These are phyloP conservation scores for Moniliophthora roreri DNA, from an alignment of 1,284 basidiomycete genomes.

Conservation along the genomic window DNA sequence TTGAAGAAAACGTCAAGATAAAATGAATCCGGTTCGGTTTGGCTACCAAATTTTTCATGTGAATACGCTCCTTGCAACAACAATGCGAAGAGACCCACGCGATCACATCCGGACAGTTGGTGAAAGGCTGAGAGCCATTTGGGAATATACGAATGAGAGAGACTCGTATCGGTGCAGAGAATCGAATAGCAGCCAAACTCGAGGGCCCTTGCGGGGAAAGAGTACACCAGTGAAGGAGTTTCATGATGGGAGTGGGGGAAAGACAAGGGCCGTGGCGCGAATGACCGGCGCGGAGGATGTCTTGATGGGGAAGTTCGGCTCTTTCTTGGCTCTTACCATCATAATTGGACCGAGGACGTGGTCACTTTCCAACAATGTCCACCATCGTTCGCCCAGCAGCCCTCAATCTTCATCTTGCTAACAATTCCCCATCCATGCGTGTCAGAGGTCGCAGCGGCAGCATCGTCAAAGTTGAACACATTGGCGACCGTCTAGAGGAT, in stretches of 20 bases:
- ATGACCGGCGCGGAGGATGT: background rate
- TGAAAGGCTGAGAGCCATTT: conserved; percentile 58
- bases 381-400: background rate
- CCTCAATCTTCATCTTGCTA: conserved; percentile 1
- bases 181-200: conserved; percentile 64
- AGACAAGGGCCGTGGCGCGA: background rate
- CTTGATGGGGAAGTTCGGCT: background rate
- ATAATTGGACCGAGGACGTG: background rate
- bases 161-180: conserved; percentile 61
- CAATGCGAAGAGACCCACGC: conserved; percentile 48
- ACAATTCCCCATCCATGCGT: conserved; percentile 29
- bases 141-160: conserved; percentile 65
- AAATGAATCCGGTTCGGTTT: conserved; percentile 70
- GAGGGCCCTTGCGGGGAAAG: conserved; percentile 57
- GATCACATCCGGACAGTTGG: conserved; percentile 51
- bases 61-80: background rate
- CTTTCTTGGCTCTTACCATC: background rate
- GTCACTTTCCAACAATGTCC: background rate
- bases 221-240: conserved; percentile 68
- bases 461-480: conserved; percentile 87
- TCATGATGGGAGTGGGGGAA: conserved; percentile 27
- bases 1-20: conserved; percentile 75
- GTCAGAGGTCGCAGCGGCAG: conserved; percentile 74
- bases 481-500: conserved; percentile 78
- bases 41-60: conserved; percentile 35